These are phyloP conservation scores for Suillus discolor DNA, from an alignment of 768 basidiomycete genomes.

Conservation along the genomic window DNA sequence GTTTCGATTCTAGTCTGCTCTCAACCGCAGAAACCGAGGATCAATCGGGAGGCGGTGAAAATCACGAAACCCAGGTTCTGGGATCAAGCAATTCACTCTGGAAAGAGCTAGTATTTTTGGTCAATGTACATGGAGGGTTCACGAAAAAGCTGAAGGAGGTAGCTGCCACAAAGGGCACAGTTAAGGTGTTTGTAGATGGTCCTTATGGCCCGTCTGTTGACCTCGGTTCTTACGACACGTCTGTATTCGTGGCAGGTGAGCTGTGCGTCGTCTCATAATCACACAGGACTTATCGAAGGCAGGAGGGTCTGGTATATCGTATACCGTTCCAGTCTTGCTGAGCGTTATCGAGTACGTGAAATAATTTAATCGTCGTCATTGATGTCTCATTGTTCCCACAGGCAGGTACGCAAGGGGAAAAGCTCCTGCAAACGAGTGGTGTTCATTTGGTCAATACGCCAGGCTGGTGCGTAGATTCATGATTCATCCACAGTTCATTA, in stretches of 20 bases:
- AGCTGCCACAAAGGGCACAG: conserved; percentile 30
- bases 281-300: not conserved
- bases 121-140: conserved; percentile 63
- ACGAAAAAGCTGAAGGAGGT: conserved; percentile 49
- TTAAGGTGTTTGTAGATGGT: conserved; percentile 58
- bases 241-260: conserved; percentile 53
- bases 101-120: conserved; percentile 56
- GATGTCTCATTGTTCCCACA: conserved; percentile 4
- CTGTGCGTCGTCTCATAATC: not conserved
- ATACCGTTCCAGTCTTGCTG: conserved; percentile 46
- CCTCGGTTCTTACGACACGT: conserved; percentile 43
- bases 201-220: conserved; percentile 53
- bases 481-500: not conserved
- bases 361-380: too few relatives aligned
- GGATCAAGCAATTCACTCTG: conserved; percentile 14
- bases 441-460: conserved; percentile 55
- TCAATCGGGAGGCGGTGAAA: too few relatives aligned
- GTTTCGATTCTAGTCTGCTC: conserved; percentile 31
- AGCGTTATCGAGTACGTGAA: conserved; percentile 42
- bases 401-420: conserved; percentile 22
- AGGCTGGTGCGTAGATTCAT: conserved; percentile 37
- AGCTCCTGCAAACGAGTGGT: conserved; percentile 39
- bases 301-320: conserved; percentile 56
- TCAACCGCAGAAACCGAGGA: not conserved
- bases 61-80: not conserved